Conservation (phyloP, 768 basidiomycete genomes). For the Macrolepiota dolichaula region DNA sequence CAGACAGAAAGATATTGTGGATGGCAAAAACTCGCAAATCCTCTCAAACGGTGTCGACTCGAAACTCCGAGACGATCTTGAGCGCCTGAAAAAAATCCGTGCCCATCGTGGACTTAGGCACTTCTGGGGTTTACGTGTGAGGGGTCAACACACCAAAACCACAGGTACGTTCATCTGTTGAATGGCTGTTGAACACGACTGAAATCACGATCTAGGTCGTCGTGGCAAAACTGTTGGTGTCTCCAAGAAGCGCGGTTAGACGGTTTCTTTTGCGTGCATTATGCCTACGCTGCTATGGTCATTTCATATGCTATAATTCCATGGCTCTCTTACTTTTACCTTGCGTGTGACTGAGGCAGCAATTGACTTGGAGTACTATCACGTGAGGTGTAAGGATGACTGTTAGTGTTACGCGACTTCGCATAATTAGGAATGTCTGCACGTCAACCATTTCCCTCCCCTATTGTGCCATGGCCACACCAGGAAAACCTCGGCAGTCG, state of each 20-base stretch:
- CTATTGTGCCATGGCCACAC: conserved; percentile 30
- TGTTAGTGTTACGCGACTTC: conserved; percentile 6
- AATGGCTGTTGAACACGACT: neutral
- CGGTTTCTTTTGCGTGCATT: neutral
- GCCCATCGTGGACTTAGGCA: conserved; percentile 93
- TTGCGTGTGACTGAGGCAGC: neutral
- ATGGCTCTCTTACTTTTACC: neutral
- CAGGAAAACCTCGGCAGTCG: conserved; percentile 39
- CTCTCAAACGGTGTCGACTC: conserved; percentile 97
- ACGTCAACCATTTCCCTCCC: neutral
- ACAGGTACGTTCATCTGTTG: conserved; percentile 59
- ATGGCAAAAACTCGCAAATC: conserved; percentile 95
- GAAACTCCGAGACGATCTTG: conserved; percentile 96
- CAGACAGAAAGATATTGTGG: conserved; percentile 97
- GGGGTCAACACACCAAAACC: conserved; percentile 99
- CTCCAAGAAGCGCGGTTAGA: conserved; percentile 78
- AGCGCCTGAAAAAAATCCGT: conserved; percentile 98
- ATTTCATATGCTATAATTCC: conserved; percentile 3
- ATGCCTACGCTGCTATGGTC: conserved; percentile 6
- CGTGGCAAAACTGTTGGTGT: conserved; percentile 96
- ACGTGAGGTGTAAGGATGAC: neutral
- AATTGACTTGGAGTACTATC: neutral
- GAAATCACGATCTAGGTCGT: conserved; percentile 54
- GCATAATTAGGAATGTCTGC: conserved; percentile 5
- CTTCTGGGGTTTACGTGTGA: conserved; percentile 91